A percentile compares a stretch with the other conserved stretches of the same genome.
Conservation (phyloP, 768 basidiomycete genomes). For the Phanerodontia chrysosporium region DNA sequence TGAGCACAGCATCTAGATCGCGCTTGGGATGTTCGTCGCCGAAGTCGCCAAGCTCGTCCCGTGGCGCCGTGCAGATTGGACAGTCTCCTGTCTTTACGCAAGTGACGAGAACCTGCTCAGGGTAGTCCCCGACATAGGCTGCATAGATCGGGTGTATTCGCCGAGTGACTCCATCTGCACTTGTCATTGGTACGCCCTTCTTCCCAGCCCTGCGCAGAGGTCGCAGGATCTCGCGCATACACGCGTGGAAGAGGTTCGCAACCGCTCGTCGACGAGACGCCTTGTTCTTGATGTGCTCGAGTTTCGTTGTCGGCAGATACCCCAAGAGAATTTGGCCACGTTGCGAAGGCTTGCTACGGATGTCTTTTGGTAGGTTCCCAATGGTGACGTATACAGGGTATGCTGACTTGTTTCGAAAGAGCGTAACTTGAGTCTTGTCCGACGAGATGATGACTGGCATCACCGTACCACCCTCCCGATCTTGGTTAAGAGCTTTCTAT, state of each 20-base stretch:
- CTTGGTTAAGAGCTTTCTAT: constrained; percentile 5
- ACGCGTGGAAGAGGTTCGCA: constrained; percentile 14
- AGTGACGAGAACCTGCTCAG: constrained; percentile 3
- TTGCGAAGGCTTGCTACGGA: constrained; percentile 14
- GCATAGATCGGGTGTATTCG: constrained; percentile 21
- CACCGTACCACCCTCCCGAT: constrained; percentile 5
- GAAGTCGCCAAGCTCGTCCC: background rate
- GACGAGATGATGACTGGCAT: constrained; percentile 15
- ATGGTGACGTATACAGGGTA: constrained; percentile 16
- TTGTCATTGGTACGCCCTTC: constrained; percentile 15
- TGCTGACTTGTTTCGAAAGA: constrained; percentile 10
- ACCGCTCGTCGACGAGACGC: background rate
- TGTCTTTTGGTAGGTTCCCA: constrained; percentile 11
- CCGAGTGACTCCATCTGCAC: constrained; percentile 15
- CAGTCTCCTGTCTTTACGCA: background rate
- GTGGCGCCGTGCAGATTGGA: background rate
- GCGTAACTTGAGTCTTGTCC: constrained; percentile 7
- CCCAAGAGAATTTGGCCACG: constrained; percentile 16
- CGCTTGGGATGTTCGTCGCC: background rate
- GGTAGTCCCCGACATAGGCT: constrained; percentile 11
- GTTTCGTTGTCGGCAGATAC: constrained; percentile 16
- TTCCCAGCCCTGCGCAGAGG: constrained; percentile 7
- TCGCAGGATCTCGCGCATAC: background rate
- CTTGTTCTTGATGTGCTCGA: constrained; percentile 10
- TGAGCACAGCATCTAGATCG: background rate